Conservation (phyloP, 2,329 filamentous ascomycete species). For the Thermomyces lanuginosus region DNA sequence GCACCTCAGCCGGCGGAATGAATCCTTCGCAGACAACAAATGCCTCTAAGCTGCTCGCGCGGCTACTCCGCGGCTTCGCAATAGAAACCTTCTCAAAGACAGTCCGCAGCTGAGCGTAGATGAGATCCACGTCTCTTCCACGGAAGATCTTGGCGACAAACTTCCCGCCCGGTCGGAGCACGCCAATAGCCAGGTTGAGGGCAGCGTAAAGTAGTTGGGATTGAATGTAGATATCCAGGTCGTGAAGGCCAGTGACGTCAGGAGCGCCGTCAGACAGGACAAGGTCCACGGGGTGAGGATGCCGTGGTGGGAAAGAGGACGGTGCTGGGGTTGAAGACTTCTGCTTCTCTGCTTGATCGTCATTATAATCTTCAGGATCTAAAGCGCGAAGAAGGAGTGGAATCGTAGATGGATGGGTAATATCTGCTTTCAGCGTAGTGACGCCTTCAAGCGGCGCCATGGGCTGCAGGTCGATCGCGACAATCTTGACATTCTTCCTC, state of each 20-base stretch:
- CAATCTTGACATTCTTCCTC: slow-evolving; percentile 69
- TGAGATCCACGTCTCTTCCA: slow-evolving; percentile 82
- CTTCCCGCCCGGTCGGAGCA: slow-evolving; percentile 79
- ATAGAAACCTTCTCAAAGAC: slow-evolving; percentile 80
- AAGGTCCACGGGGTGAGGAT: slow-evolving; percentile 69
- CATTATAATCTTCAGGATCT: slow-evolving; percentile 53
- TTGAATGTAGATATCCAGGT: slow-evolving; percentile 96
- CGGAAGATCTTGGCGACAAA: slow-evolving; percentile 98
- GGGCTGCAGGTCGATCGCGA: slow-evolving; percentile 87
- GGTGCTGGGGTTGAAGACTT: slow-evolving; percentile 11
- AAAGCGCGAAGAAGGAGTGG: slow-evolving; percentile 73
- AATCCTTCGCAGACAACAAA: slow-evolving; percentile 94
- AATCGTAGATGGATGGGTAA: slow-evolving; percentile 90
- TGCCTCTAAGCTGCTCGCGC: slow-evolving; percentile 92
- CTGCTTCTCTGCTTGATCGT: slow-evolving; percentile 3
- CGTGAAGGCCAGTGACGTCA: slow-evolving; percentile 90
- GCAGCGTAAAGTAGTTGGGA: slow-evolving; percentile 89
- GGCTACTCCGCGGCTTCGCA: slow-evolving; percentile 81
- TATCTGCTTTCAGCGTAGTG: slow-evolving; percentile 81
- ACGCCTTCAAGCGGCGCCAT: slow-evolving; percentile 91
- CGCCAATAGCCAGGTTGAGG: slow-evolving; percentile 80
- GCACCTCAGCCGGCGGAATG: slow-evolving; percentile 45
- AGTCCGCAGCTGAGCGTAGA: slow-evolving; percentile 84
- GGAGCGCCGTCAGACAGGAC: slow-evolving; percentile 92
- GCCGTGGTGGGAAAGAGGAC: slow-evolving; percentile 27